Evolutionary conservation across 805 yeast genomes (phyloP).

Genomic region (Brettanomyces naardenensis): DNA sequence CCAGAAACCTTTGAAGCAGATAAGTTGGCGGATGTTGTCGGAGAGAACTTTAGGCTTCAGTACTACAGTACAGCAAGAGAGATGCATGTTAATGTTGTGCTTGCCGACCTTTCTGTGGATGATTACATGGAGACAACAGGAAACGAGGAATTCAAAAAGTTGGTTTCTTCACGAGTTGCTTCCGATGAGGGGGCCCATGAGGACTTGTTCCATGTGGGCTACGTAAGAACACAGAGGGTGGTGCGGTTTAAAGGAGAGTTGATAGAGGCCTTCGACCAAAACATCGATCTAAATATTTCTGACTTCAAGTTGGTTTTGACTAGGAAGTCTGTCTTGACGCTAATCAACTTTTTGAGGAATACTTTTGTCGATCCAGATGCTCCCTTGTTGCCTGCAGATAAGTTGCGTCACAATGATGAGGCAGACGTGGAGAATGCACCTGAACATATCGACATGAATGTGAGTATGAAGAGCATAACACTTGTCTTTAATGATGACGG

Average conservation of each 20-base stretch:
- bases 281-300: conserved; percentile 62
- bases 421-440: conserved; percentile 53
- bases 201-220: conserved; percentile 52
- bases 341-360: conserved; percentile 72
- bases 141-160: conserved; percentile 53
- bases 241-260: conserved; percentile 44
- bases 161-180: conserved; percentile 58
- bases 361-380: conserved; percentile 84
- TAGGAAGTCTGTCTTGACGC: conserved; percentile 67
- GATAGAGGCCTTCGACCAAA: conserved; percentile 72
- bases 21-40: conserved; percentile 63
- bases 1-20: conserved; percentile 53
- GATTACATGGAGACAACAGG: conserved; percentile 66
- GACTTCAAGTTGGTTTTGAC: conserved; percentile 70
- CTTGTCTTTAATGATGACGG: conserved; percentile 78
- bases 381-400: conserved; percentile 61
- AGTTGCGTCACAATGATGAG: conserved; percentile 58
- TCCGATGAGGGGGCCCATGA: conserved; percentile 31
- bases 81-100: conserved; percentile 56
- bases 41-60: conserved; percentile 55
- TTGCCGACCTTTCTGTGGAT: conserved; percentile 61
- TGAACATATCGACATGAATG: conserved; percentile 61
- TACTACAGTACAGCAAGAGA: conserved; percentile 51
- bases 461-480: conserved; percentile 66
- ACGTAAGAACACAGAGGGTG: conserved; percentile 50